Evolutionary conservation across 305 asterid species (phyloP), one percentile per base, ranked within the genome.

Genomic region (Fraxinus xanthoxyloides): DNA sequence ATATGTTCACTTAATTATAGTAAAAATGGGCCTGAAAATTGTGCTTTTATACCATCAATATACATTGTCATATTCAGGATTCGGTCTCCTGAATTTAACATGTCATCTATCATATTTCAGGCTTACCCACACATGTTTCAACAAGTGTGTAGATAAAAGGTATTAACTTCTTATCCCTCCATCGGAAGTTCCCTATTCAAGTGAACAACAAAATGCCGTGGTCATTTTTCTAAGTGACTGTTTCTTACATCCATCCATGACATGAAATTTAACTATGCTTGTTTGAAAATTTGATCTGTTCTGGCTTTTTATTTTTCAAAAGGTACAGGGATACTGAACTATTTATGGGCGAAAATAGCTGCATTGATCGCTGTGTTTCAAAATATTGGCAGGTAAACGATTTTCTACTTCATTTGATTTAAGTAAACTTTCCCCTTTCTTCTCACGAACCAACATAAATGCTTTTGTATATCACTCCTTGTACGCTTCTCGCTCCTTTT

Each of bases 101-200:
- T 72, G 43, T 7, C 43, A 6, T 72, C 76, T 72, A 65, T 76
- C 35, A 65, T 12, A 5, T 67, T 83, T 35, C 87, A 91, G 93
- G 89, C 88, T 91, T 77, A 91, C 89, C 2, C 85, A 85, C 1
- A 87, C 91, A 24, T 91, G 93, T 84, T 91, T 87, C 85, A 79
- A 84, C 84, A 91, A 91, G 84, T 91, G 95, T 79, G 69, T 91
- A 32, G 91, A 85, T 38, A 87, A 78, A 77, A 90, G 84, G 91
- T 90, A 85, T 6, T 77, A 61, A n/a, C 31, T 77, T 32, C 74
- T 54, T 67, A 67, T 28, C 21, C 74, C 36, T 28, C 31, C 28
- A 28, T 67, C 17, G 4, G 72, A 63, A 63, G 34, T 24, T 24
- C 72, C 72, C 34, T 63, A 34, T 24, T 26, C n/a, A 26, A 63